Conservation (phyloP, 176 grass and related monocot species). For the Oryza officinalis region DNA sequence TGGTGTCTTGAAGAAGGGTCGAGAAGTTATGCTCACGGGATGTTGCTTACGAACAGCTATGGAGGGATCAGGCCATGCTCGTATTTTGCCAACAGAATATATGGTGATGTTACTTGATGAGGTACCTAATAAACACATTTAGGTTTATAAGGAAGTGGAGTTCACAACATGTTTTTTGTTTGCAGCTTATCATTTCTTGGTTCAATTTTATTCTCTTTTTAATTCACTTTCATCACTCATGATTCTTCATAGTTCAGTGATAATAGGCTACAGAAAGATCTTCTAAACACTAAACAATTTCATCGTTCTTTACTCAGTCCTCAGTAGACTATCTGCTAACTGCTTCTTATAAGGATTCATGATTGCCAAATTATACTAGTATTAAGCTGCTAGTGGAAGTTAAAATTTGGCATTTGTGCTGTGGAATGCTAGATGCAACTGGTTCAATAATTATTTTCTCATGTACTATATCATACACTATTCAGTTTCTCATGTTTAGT, state of each 20-base stretch:
- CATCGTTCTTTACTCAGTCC: not conserved
- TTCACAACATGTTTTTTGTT: slow-evolving; percentile 11
- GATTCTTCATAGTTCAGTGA: not conserved
- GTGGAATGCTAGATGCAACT: not conserved
- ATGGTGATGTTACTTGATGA: slow-evolving; percentile 88
- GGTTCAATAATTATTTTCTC: slow-evolving; percentile 1
- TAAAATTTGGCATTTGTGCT: slow-evolving; percentile 9
- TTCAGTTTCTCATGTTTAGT: slow-evolving; percentile 31
- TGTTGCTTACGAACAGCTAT: slow-evolving; percentile 87
- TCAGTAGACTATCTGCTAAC: not conserved
- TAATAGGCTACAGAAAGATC: not conserved
- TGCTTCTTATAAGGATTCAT: not conserved
- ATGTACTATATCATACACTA: not conserved
- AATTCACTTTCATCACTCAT: not conserved
- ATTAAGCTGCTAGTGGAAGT: slow-evolving; percentile 15
- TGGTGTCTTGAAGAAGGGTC: slow-evolving; percentile 88
- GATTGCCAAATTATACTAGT: not conserved
- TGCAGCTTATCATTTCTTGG: slow-evolving; percentile 20
- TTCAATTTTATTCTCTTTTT: not conserved
- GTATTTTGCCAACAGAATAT: slow-evolving; percentile 96
- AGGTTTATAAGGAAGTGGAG: not conserved
- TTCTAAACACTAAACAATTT: not conserved
- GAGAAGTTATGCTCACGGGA: slow-evolving; percentile 84
- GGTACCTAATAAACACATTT: slow-evolving; percentile 48
- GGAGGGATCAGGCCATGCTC: slow-evolving; percentile 66